Conservation (phyloP, 148 eudicot species). For the Tetragonia tetragonoides region DNA sequence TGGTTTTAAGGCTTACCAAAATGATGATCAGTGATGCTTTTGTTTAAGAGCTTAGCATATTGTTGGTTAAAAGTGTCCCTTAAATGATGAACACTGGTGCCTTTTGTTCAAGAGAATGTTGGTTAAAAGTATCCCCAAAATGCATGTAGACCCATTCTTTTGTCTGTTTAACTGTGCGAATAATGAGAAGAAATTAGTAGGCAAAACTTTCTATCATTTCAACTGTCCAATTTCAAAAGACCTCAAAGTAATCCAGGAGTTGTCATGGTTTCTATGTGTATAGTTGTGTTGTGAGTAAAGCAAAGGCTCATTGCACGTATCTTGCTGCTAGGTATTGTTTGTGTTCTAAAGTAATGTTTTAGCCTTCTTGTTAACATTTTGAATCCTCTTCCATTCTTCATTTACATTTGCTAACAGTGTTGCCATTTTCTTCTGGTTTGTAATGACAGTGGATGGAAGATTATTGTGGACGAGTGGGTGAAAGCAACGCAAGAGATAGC, state of each 20-base stretch:
- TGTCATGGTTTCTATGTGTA: background rate
- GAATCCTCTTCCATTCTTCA: background rate
- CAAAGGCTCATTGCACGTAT: background rate
- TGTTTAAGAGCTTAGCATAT: background rate
- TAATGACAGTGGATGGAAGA: slow-evolving; percentile 68
- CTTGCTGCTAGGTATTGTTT: slow-evolving; percentile 2
- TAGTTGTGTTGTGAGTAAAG: slow-evolving; percentile 7
- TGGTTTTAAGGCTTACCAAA: background rate
- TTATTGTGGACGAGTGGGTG: slow-evolving; percentile 75
- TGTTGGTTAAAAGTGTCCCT: background rate
- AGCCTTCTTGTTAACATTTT: background rate
- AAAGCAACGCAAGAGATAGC: slow-evolving; percentile 46
- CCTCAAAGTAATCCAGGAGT: background rate
- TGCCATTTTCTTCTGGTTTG: slow-evolving; percentile 11
- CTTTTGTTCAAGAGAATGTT: background rate
- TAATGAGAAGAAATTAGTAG: background rate
- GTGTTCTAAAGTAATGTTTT: background rate
- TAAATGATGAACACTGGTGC: no score
- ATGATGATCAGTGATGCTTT: slow-evolving; percentile 5
- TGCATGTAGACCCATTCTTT: slow-evolving; percentile 1
- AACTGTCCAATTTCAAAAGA: background rate
- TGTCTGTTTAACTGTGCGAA: background rate
- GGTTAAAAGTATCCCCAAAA: background rate
- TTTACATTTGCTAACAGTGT: slow-evolving; percentile 1
- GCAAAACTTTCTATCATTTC: background rate